Percentiles rank a stretch among this genome's conserved stretches.
Evolutionary conservation across 106 monocot genomes (phyloP).

Genomic region (Phalaenopsis aphrodite): DNA sequence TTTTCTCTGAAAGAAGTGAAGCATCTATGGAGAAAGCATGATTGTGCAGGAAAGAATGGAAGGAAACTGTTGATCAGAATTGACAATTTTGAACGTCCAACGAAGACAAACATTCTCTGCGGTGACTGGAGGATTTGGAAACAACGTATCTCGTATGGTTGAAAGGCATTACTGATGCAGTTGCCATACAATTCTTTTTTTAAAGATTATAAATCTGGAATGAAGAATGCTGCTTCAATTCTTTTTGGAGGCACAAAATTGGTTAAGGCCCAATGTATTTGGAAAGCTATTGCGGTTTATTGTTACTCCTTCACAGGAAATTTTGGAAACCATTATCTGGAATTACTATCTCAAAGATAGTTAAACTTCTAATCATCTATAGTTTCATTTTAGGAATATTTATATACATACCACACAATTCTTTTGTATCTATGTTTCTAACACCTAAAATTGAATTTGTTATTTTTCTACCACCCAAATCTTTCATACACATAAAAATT

Average conservation of each 20-base stretch:
- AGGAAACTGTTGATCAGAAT: slow-evolving; percentile 50
- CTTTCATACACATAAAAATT: no score
- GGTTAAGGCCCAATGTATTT: slow-evolving; percentile 75
- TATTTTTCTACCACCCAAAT: no score
- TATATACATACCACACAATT: no score
- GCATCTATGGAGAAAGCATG: slow-evolving; percentile 89
- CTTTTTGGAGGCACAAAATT: slow-evolving; percentile 57
- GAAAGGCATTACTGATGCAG: slow-evolving; percentile 85
- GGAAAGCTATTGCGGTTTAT: slow-evolving; percentile 76
- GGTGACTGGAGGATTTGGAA: slow-evolving; percentile 80
- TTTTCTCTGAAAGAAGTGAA: slow-evolving; percentile 84
- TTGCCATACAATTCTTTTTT: slow-evolving; percentile 75
- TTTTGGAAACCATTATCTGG: slow-evolving; percentile 62
- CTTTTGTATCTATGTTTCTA: no score
- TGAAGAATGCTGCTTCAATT: slow-evolving; percentile 56
- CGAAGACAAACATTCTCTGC: slow-evolving; percentile 78
- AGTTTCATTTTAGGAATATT: no score
- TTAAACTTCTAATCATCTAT: no score
- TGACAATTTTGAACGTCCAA: slow-evolving; percentile 70
- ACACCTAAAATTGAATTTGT: no score
- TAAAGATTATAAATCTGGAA: slow-evolving; percentile 77
- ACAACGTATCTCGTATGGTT: slow-evolving; percentile 56
- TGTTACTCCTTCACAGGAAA: slow-evolving; percentile 52
- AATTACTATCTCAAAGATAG: background rate
- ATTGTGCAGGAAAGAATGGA: slow-evolving; percentile 47